Conservation (phyloP, 1,139 yeast species). For the Hanseniaspora gamundiae region DNA sequence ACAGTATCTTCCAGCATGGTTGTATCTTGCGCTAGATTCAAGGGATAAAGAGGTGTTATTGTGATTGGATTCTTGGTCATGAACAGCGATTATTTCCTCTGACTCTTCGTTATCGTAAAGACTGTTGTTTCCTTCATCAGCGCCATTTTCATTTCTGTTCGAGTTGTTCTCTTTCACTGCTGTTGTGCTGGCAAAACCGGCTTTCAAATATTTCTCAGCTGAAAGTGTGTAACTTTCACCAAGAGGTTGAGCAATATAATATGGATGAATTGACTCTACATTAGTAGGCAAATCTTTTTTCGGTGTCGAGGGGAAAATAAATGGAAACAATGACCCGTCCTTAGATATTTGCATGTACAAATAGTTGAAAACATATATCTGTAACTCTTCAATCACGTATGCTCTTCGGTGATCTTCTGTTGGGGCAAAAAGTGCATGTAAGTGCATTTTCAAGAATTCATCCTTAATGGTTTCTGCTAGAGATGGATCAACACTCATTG, state of each 20-base stretch:
- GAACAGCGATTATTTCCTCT: too few species aligned
- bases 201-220: too few species aligned
- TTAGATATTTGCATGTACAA: not conserved
- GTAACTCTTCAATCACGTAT: not conserved
- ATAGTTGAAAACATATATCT: not conserved
- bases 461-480: not conserved
- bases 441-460: not conserved
- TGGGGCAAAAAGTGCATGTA: not conserved
- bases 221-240: too few species aligned
- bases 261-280: not conserved
- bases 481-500: not conserved
- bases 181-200: too few species aligned
- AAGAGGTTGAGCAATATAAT: not conserved
- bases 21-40: slow-evolving; percentile 5
- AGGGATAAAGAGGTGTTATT: not conserved
- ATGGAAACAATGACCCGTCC: not conserved
- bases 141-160: too few species aligned
- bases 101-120: too few species aligned
- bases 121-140: too few species aligned
- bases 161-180: too few species aligned
- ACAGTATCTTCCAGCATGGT: slow-evolving; percentile 45
- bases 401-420: not conserved
- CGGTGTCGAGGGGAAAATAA: not conserved
- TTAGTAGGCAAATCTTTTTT: not conserved
- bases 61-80: not conserved